A percentile compares a stretch with the other conserved stretches of the same genome.
phyloP scores from a whole-genome alignment of 768 basidiomycete genomes.

The Lentinula edodes region DNA sequence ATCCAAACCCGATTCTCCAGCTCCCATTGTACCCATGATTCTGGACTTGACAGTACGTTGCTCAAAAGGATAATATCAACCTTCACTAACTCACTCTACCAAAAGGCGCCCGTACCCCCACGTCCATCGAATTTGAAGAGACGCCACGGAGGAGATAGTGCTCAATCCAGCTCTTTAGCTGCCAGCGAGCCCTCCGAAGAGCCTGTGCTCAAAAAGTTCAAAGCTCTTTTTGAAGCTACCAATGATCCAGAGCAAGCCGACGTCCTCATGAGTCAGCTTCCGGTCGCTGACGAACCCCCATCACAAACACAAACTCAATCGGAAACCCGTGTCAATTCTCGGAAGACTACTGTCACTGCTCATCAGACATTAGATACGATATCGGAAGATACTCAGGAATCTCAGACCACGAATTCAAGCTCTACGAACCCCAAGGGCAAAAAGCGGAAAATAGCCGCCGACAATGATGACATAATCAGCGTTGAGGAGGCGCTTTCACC shows the following conservation, averaged over 20 bases:
- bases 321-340: slow-evolving; percentile 18
- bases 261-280: slow-evolving; percentile 3
- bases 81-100: neutral
- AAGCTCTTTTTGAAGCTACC: slow-evolving; percentile 62
- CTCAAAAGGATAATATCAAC: neutral
- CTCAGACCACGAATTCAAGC: slow-evolving; percentile 5
- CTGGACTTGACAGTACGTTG: neutral
- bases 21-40: slow-evolving; percentile 8
- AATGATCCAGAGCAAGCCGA: slow-evolving; percentile 38
- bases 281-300: slow-evolving; percentile 12
- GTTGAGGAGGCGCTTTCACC: slow-evolving; percentile 14
- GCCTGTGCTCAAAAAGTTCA: slow-evolving; percentile 66
- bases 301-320: slow-evolving; percentile 10
- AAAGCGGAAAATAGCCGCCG: slow-evolving; percentile 35
- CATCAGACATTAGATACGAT: slow-evolving; percentile 13
- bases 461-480: slow-evolving; percentile 33
- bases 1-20: slow-evolving; percentile 13
- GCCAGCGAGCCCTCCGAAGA: slow-evolving; percentile 25
- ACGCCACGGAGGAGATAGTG: slow-evolving; percentile 33
- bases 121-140: slow-evolving; percentile 48
- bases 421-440: slow-evolving; percentile 10
- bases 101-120: slow-evolving; percentile 34
- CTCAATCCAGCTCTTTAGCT: slow-evolving; percentile 21
- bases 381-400: slow-evolving; percentile 30
- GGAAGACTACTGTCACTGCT: slow-evolving; percentile 11